A percentile compares a stretch with the other conserved stretches of the same genome.
These are phyloP conservation scores for Cercospora berteroae DNA, from an alignment of 2,329 filamentous ascomycete genomes.

Conservation along the genomic window DNA sequence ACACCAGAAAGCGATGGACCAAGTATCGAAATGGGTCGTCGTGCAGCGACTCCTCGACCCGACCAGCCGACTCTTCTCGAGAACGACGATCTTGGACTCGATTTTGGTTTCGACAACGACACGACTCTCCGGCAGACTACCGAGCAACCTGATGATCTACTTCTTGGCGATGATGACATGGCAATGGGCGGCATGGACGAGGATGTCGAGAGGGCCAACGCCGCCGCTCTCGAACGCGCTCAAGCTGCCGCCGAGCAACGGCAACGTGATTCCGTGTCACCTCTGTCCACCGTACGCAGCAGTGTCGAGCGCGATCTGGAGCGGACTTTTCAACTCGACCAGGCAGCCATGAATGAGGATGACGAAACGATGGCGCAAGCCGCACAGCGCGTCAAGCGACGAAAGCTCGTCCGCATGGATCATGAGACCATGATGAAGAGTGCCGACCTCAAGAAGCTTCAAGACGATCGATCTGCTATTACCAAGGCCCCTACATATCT, in stretches of 20 bases:
- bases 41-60: constrained; percentile 62
- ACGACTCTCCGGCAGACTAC: constrained; percentile 30
- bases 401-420: constrained; percentile 81
- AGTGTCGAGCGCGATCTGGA: constrained; percentile 62
- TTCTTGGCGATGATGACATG: constrained; percentile 39
- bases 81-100: constrained; percentile 55
- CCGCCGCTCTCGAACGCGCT: constrained; percentile 43
- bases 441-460: constrained; percentile 78
- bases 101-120: constrained; percentile 42
- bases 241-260: constrained; percentile 40
- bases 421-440: constrained; percentile 73
- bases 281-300: constrained; percentile 54
- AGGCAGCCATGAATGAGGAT: constrained; percentile 41
- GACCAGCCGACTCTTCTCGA: constrained; percentile 60
- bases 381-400: constrained; percentile 69
- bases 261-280: constrained; percentile 51
- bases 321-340: constrained; percentile 52
- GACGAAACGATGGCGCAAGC: constrained; percentile 58
- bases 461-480: constrained; percentile 81
- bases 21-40: constrained; percentile 87
- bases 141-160: constrained; percentile 20
- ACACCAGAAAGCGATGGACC: constrained; percentile 31
- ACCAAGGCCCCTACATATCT: constrained; percentile 79
- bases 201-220: constrained; percentile 44
- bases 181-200: constrained; percentile 46